Base-by-base conservation (phyloP, 352 stramenopile species). In the Thalassiosira exigua region DNA sequence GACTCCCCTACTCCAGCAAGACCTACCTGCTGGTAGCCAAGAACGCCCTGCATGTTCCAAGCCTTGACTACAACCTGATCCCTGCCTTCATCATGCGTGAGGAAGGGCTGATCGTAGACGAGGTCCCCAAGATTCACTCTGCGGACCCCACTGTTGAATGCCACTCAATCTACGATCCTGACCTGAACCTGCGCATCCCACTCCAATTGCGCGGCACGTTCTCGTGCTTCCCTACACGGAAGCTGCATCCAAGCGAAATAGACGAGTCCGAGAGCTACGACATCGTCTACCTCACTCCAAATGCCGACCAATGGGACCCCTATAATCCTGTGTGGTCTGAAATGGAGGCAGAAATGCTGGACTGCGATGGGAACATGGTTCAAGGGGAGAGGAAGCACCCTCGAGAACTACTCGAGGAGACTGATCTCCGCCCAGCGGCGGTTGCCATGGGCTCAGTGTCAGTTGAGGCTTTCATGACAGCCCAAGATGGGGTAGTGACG, bases 21-120 rank as follows among this genome's bases (percentile, higher is more conserved):
- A 66, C 29, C 7, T 70, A 70, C 32, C 54, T 85, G 5, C 36
- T 88, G 30, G 32, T 88, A 2, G n/a, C 74, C 4, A 44, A 53
- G n/a, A 86, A 88, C 65, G 81, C 71, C 0, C 32, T 88, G 7
- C 64, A 83, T 48, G 42, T 84, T 17, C 67, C 62, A 11, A 32
- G 26, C 0, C 85, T 86, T 75, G n/a, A 64, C 22, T 51, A 88
- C 54, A 85, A 88, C 44, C 36, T 88, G 26, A 69, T 86, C 9
- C 81, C 81, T 7, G 75, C 81, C n/a, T 88, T 88, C 39, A 62
- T 85, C 2, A 41, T 86, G 29, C 1, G 67, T 0, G 62, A 86
- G 21, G 67, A 60, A 41, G 81, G 81, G 2, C 19, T 86, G 1
- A 3, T 27, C 7, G 81, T 88, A 0, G 57, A 81, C 50, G 81